Evolutionary conservation across 495 filamentous ascomycete species (phyloP), one percentile per base, ranked within the genome.

Genomic region (Astrocystis sublimbata): DNA sequence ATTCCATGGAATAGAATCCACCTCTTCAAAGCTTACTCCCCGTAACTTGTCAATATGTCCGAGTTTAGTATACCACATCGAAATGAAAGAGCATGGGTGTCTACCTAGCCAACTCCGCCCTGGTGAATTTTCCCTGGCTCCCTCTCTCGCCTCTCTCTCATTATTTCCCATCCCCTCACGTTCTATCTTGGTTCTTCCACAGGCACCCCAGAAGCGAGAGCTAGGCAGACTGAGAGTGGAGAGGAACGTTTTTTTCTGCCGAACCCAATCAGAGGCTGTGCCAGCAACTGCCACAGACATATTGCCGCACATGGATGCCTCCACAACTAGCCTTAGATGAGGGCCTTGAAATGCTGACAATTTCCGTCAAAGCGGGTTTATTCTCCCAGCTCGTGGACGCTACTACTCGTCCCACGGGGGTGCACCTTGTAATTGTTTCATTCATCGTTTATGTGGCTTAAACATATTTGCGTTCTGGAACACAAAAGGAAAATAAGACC

Each of bases 301-400:
- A 21, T 35, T 52, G 30, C 8, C 49, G 7, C 26, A 35, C 26
- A 52, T 35, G 49, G 30, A 52, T 21, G 35, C 17, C 8, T 35
- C 26, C 8, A 35, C 30, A 35, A 23, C 49, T 6, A 12, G 49
- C n/a, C n/a, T n/a, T n/a, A 10, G 5, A 52, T 5, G 12, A 19
- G 7, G 4, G 26, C 40, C 26, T 45, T 21, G 17, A 45, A 33
- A 43, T 45, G 54, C 38, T 57, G 54, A 57, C 54, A 57, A 23
- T 45, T 57, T 23, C 40, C 19, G 45, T 26, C 54, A 30, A 24
- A 31, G 53, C 7, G 24, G 40, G 24, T 17, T 33, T 4, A 15
- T n/a, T 9, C 45, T 26, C 23, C 10, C 6, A 49, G 6, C 46
- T 49, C 24, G 28, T 49, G 13, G 6, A 49, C 26, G 30, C 17